Evolutionary conservation across 306 rosid genomes (phyloP).

Genomic region (Trifolium fragiferum): DNA sequence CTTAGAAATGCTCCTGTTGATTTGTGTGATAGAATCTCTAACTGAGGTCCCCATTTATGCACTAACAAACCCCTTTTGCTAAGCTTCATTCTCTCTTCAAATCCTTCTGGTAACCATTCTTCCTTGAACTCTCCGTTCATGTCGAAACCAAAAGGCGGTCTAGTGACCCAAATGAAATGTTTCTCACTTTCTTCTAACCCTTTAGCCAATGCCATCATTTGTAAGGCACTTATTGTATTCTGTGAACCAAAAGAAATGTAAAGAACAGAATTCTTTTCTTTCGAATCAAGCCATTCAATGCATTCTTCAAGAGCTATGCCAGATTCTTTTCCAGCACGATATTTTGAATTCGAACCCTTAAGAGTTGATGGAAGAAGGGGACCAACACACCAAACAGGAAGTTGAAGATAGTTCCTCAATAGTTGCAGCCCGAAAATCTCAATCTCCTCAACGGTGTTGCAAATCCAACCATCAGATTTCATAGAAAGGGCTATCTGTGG

Average conservation of each 20-base stretch:
- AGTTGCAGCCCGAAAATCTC: constrained; percentile 64
- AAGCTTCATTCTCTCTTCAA: constrained; percentile 59
- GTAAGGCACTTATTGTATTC: constrained; percentile 62
- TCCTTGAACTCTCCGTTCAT: constrained; percentile 51
- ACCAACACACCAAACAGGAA: constrained; percentile 60
- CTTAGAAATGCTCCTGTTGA: constrained; percentile 69
- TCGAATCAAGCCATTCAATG: constrained; percentile 59
- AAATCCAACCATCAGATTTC: constrained; percentile 68
- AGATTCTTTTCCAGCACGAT: constrained; percentile 52
- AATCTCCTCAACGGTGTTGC: constrained; percentile 67
- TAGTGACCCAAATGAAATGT: constrained; percentile 70
- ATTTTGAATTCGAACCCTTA: constrained; percentile 40
- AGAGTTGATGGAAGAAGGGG: constrained; percentile 53
- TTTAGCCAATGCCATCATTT: constrained; percentile 72
- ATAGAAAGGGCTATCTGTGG: constrained; percentile 40
- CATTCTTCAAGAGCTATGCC: constrained; percentile 57
- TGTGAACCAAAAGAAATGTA: constrained; percentile 89
- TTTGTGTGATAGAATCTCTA: constrained; percentile 71
- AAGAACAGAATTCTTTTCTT: constrained; percentile 54
- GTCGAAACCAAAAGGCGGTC: constrained; percentile 74
- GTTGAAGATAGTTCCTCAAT: constrained; percentile 49
- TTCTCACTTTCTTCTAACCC: constrained; percentile 68
- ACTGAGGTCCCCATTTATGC: constrained; percentile 77
- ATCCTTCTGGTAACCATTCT: constrained; percentile 72
- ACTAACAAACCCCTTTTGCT: constrained; percentile 57